phyloP scores from a whole-genome alignment of 495 filamentous ascomycete genomes.

The Xylaria bambusicola region DNA sequence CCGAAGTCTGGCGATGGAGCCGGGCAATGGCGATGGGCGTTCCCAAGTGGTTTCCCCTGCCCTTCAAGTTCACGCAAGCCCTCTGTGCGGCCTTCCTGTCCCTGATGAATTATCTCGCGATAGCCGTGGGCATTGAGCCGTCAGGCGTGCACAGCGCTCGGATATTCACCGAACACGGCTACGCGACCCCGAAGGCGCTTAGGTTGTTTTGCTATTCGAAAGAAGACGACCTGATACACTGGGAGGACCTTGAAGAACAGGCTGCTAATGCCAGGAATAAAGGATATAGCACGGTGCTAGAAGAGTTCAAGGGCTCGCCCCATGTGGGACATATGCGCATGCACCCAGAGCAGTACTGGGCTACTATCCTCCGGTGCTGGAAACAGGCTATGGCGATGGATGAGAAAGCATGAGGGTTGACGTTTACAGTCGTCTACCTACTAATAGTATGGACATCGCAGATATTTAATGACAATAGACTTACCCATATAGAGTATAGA shows the following conservation, averaged over 20 bases:
- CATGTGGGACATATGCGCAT: constrained; percentile 59
- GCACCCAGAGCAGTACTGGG: constrained; percentile 57
- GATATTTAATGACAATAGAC: no score
- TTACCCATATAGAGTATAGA: no score
- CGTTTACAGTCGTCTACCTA: no score
- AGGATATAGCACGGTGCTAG: constrained; percentile 45
- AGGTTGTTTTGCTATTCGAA: constrained; percentile 56
- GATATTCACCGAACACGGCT: constrained; percentile 37
- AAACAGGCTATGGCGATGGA: constrained; percentile 24
- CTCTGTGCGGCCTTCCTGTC: constrained; percentile 43
- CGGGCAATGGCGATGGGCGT: constrained; percentile 55
- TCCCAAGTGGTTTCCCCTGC: constrained; percentile 41
- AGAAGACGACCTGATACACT: constrained; percentile 56
- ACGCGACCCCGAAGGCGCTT: constrained; percentile 31
- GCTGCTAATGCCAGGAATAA: constrained; percentile 42
- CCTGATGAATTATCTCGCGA: constrained; percentile 31
- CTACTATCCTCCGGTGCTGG: constrained; percentile 47
- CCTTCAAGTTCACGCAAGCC: constrained; percentile 44
- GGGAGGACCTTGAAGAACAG: constrained; percentile 54
- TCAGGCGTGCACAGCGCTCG: constrained; percentile 38
- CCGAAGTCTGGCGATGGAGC: constrained; percentile 52
- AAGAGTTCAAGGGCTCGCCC: constrained; percentile 54
- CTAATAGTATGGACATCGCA: no score
- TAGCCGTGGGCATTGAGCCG: constrained; percentile 34
- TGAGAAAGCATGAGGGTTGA: background rate